Percentiles rank a stretch among this genome's conserved stretches.
These are phyloP conservation scores for Prunella vulgaris DNA, from an alignment of 257 asterid genomes.

Conservation along the genomic window DNA sequence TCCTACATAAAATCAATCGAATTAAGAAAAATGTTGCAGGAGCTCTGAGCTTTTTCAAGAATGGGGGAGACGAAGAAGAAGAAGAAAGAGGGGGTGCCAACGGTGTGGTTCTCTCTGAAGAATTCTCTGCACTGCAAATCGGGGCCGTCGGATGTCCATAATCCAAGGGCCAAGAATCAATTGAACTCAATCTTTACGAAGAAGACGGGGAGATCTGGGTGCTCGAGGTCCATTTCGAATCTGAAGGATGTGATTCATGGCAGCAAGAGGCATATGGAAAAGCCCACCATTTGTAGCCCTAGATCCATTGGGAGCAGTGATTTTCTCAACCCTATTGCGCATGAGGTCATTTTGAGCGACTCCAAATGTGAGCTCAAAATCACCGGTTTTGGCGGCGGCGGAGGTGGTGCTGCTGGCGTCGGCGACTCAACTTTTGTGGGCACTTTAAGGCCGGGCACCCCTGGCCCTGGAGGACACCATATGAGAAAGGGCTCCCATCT, in stretches of 20 bases:
- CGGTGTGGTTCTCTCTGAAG: conserved; percentile 57
- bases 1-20: background rate
- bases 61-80: conserved; percentile 45
- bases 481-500: conserved; percentile 39
- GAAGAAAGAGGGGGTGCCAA: conserved; percentile 18
- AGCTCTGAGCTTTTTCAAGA: background rate
- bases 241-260: conserved; percentile 71
- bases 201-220: conserved; percentile 57
- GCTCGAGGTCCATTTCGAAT: conserved; percentile 69
- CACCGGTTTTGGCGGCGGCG: conserved; percentile 42
- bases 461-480: conserved; percentile 68
- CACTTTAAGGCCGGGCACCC: conserved; percentile 71
- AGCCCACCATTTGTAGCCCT: conserved; percentile 62
- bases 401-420: conserved; percentile 26
- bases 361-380: conserved; percentile 51
- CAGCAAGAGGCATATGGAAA: conserved; percentile 52
- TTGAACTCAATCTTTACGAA: conserved; percentile 35
- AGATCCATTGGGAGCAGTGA: conserved; percentile 75
- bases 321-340: conserved; percentile 50
- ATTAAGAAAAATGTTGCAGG: background rate
- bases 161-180: conserved; percentile 39
- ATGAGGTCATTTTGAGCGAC: conserved; percentile 45
- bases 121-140: conserved; percentile 63
- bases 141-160: conserved; percentile 54
- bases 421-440: conserved; percentile 40